Base-by-base conservation (phyloP, 768 basidiomycete species). In the Lactarius trivialis region DNA sequence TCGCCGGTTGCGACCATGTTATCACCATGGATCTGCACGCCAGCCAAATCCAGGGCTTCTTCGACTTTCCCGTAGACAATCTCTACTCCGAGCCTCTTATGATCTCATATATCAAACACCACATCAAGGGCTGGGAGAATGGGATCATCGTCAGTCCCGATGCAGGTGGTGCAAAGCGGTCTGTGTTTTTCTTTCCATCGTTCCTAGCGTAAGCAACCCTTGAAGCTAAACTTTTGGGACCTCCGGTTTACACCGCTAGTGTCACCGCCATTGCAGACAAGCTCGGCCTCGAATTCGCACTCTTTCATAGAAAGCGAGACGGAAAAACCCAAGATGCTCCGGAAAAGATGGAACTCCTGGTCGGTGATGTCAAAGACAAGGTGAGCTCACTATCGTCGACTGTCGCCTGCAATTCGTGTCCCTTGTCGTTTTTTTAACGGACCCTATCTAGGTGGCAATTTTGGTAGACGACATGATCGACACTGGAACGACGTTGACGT, bases 1-100 rank as follows among this genome's bases (percentile, higher is more conserved):
- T 97, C 52, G 95, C 97, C 9, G 96, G 96, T 26, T 97, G 94
- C 72, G 96, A 98, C 75, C 96, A 98, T 71, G 89, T 99, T 70
- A 98, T 99, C 68, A 98, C 96, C n/a, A 96, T 98, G 89, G 95
- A 98, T 73, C 78, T 98, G 55, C 96, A 98, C 71, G 95, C 96
- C 45, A 90, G 89, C 69, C 96, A 98, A 77, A 98, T 98, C 63
- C 96, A 98, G 72, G 96, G 96, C 7, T 98, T 98, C 79, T 98
- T 98, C 73, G 94, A 98, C 73, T 93, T 98, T 67, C 96, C 96
- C 9, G 95, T 97, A 30, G 96, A 98, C 77, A 98, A 98, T 73
- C 80, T 98, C 50, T 98, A 89, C 77, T 94, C 92, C 39, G 96
- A 99, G 73, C 93, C 97, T 2, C 79, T 95, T 63, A 96, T 98